Evolutionary conservation across 2,329 filamentous ascomycete genomes (phyloP).

Genomic region (Botrytis elliptica): DNA sequence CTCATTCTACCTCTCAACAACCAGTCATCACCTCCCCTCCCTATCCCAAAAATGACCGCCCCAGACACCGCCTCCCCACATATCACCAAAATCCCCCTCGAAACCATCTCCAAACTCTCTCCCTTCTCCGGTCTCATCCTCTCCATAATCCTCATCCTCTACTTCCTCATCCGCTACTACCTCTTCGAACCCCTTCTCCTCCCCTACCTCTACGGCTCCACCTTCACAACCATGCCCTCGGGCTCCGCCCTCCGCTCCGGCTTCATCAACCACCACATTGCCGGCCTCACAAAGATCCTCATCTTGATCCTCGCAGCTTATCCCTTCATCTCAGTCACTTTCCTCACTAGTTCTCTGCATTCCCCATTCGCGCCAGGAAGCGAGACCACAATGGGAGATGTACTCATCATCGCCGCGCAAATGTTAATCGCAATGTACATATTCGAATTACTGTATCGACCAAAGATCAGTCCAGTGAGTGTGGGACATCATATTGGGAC

Average conservation of each 20-base stretch:
- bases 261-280: constrained; percentile 49
- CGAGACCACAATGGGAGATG: constrained; percentile 43
- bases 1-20: neutral
- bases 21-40: neutral
- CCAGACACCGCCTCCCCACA: constrained; percentile 24
- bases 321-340: constrained; percentile 44
- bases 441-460: constrained; percentile 46
- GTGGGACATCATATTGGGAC: constrained; percentile 43
- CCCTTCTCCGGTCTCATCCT: constrained; percentile 36
- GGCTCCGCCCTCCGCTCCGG: constrained; percentile 42
- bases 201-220: constrained; percentile 39
- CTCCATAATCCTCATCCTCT: constrained; percentile 34
- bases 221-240: constrained; percentile 38
- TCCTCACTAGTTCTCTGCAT: constrained; percentile 39
- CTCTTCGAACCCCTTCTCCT: constrained; percentile 45
- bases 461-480: constrained; percentile 44
- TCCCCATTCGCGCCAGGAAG: constrained; percentile 37
- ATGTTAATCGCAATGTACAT: constrained; percentile 48
- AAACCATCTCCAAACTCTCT: constrained; percentile 33
- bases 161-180: constrained; percentile 37
- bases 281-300: constrained; percentile 43
- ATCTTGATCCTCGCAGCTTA: constrained; percentile 44
- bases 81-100: constrained; percentile 29
- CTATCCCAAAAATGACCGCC: neutral
- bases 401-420: constrained; percentile 43